Evolutionary conservation across 805 yeast species (phyloP), one percentile per base, ranked within the genome.

Genomic region (Candida railenensis): DNA sequence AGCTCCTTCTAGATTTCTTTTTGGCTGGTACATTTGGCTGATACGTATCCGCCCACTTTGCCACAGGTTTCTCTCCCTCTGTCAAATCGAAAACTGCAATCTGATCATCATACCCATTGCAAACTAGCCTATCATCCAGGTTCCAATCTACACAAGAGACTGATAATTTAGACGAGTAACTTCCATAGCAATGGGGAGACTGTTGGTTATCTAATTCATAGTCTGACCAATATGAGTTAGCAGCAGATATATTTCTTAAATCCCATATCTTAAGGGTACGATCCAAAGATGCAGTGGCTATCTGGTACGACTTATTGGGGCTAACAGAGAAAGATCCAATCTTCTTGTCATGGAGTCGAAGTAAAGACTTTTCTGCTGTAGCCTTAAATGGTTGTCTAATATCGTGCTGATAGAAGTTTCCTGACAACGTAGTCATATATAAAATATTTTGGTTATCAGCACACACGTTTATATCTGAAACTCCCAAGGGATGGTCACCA

Each of bases 51-150:
- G 48, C 37, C 63, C 71, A 61, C 30, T 65, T 61, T 5, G 46
- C 22, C 4, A 48, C 42, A 12, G 57, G 52, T 11, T 48, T 42
- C 16, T 56, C 62, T 1, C 71, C 73, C 25, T 83, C 72, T 53
- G 82, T 81, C 34, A 65, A 52, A 48, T 68, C 61, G 63, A 91
- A 89, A 3, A 92, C 65, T 52, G 85, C 77, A 33, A 92, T 78
- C 0, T 89, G 82, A 58, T 91, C 92, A 59, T 88, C 98, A 58
- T 92, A 92, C 0, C 98, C 97, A 62, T 94, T 92, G 63, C 96
- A 87, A 0, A 94, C 96, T 41, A 92, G 71, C 34, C 81, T 78
- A 44, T 79, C 80, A 20, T 80, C 77, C 12, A 71, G 59, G 58
- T 83, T 87, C 88, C 96, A 92, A 45, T 90, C 95, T 0, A 90